Evolutionary conservation across 139 green algal genomes (phyloP).

Genomic region (Marvania coccoides): DNA sequence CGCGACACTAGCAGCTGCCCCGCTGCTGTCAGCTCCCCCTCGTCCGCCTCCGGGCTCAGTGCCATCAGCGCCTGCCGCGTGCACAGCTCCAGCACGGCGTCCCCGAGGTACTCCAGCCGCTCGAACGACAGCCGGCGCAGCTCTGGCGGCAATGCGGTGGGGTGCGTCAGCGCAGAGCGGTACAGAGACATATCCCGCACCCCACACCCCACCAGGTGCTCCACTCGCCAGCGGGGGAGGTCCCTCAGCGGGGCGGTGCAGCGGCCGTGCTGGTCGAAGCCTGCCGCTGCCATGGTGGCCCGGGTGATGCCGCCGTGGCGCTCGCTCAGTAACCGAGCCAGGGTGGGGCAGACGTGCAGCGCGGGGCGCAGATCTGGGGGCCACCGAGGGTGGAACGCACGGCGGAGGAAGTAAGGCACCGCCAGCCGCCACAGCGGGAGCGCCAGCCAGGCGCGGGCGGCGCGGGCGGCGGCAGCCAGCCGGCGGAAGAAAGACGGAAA

Average conservation of each 20-base stretch:
- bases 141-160: slow-evolving; percentile 9
- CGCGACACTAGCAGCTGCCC: slow-evolving; percentile 11
- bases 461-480: not conserved
- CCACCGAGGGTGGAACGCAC: not conserved
- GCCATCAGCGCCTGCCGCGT: slow-evolving; percentile 13
- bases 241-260: not conserved
- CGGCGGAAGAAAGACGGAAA: not conserved
- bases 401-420: not conserved
- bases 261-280: slow-evolving; percentile 1
- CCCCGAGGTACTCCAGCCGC: slow-evolving; percentile 40
- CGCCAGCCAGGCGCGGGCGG: too few species aligned
- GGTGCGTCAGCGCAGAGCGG: slow-evolving; percentile 27
- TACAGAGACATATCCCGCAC: slow-evolving; percentile 27
- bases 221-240: slow-evolving; percentile 24
- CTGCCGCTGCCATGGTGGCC: not conserved
- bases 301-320: not conserved
- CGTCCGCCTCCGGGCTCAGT: slow-evolving; percentile 6
- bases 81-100: slow-evolving; percentile 25
- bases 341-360: slow-evolving; percentile 2
- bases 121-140: slow-evolving; percentile 19
- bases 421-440: too few species aligned
- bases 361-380: not conserved
- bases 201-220: slow-evolving; percentile 10
- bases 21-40: slow-evolving; percentile 19
- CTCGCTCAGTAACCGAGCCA: not conserved